phyloP scores from a whole-genome alignment of 2,329 filamentous ascomycete genomes.

The Fusarium sulawesiense region DNA sequence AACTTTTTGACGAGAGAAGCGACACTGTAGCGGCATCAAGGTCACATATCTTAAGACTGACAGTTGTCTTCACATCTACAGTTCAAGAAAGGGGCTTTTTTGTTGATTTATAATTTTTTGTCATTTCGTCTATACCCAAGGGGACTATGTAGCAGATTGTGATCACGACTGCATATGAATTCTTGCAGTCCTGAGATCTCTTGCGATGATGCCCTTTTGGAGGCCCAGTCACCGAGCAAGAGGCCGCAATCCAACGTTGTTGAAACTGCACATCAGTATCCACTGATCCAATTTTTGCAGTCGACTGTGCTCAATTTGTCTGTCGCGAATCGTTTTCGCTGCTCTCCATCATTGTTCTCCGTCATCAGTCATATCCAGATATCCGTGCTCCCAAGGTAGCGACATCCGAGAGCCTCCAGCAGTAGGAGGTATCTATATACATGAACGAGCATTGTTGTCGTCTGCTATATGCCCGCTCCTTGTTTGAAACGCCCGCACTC shows the following conservation, averaged over 20 bases:
- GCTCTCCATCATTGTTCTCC: conserved; percentile 29
- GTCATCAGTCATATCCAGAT: conserved; percentile 48
- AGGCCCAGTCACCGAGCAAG: conserved; percentile 17
- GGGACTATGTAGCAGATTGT: conserved; percentile 52
- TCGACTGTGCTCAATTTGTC: conserved; percentile 34
- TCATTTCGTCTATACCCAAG: conserved; percentile 54
- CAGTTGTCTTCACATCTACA: not conserved
- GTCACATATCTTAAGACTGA: not conserved
- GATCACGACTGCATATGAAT: conserved; percentile 40
- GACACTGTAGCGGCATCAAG: not conserved
- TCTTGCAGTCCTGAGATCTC: conserved; percentile 27
- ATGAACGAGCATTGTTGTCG: conserved; percentile 31
- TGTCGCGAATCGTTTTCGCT: conserved; percentile 31
- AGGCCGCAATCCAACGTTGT: conserved; percentile 34
- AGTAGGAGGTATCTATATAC: conserved; percentile 46
- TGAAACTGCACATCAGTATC: conserved; percentile 27
- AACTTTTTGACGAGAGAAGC: not conserved
- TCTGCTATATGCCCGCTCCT: conserved; percentile 34
- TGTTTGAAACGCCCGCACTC: conserved; percentile 3
- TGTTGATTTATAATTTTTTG: conserved; percentile 43
- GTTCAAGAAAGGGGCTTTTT: not conserved
- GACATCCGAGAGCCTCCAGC: conserved; percentile 32
- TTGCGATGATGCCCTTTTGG: conserved; percentile 21
- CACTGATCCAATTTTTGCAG: conserved; percentile 40
- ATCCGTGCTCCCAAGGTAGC: conserved; percentile 27